Evolutionary conservation across 805 yeast species (phyloP), one percentile per base, ranked within the genome.

Genomic region (Sugiyamaella americana): DNA sequence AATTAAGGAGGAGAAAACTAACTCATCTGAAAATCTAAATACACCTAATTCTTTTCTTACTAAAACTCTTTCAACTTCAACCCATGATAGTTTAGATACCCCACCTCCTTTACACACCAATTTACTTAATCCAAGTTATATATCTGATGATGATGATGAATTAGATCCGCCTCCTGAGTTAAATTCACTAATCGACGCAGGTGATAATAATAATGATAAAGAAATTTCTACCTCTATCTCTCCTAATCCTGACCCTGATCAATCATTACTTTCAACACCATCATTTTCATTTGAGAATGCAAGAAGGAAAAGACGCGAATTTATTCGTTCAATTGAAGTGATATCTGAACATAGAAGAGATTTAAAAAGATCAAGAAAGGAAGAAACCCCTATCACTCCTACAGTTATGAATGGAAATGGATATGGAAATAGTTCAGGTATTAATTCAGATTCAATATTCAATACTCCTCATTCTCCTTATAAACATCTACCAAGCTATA

Each of bases 201-300:
- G 13, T 6, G 21, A 35, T 8, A 18, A 35, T 6, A 35, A 19
- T 21, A 35, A 19, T 11, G 44, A 29, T 37, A 18, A 36, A 8
- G 10, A 19, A 17, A 6, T 23, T 17, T 16, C 23, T 26, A 8
- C 13, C 32, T 26, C 32, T 26, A 30, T 23, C 19, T 17, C 22
- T 41, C 23, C 19, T 37, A 29, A 29, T 17, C n/a, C 17, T 40
- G 20, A 36, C 37, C 10, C 30, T 24, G 43, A 40, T 19, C 23
- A 40, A 5, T 16, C 17, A 6, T 30, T 20, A 17, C 20, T 19
- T 3, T 41, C 47, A 2, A 35, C 44, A 10, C 37, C 47, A 10
- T 26, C 42, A 10, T 44, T 44, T 37, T 44, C 47, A 8, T 44
- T 44, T 44, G 43, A 37, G 6, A 36, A 37, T 19, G 42, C 47